phyloP scores from a whole-genome alignment of 257 asterid species.

The Nicotiana noctiflora region DNA sequence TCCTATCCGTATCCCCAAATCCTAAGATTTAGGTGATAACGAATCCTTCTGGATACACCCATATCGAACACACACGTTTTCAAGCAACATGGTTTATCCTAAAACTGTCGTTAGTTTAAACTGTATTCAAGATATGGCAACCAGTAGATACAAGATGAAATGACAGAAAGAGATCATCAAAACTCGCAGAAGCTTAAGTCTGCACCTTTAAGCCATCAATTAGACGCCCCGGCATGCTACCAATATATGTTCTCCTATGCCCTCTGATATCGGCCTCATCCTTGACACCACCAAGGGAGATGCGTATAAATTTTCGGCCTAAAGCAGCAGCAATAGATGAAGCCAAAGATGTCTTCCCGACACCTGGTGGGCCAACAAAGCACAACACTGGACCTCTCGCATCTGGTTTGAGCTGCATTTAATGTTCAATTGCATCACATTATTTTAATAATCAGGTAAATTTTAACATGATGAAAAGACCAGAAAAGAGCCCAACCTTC shows the following conservation, averaged over 20 bases:
- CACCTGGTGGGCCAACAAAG: constrained; percentile 99
- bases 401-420: constrained; percentile 92
- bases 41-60: not conserved
- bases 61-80: not conserved
- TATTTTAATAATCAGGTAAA: not conserved
- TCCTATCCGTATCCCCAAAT: not conserved
- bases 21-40: not conserved
- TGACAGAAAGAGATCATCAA: not conserved
- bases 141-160: not conserved
- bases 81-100: not conserved
- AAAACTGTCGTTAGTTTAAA: not conserved
- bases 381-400: constrained; percentile 98
- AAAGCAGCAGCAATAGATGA: constrained; percentile 93
- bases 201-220: constrained; percentile 93
- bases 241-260: constrained; percentile 93
- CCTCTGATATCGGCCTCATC: constrained; percentile 99
- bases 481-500: constrained; percentile 48
- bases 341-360: constrained; percentile 98
- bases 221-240: constrained; percentile 99
- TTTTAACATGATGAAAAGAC: not conserved
- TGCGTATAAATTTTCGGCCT: constrained; percentile 94
- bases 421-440: constrained; percentile 6
- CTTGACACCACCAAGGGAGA: constrained; percentile 96
- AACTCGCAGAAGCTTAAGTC: not conserved
- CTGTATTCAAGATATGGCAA: not conserved